Evolutionary conservation across 805 yeast species (phyloP), one percentile per base, ranked within the genome.

Genomic region (Sungouiella thailandica): DNA sequence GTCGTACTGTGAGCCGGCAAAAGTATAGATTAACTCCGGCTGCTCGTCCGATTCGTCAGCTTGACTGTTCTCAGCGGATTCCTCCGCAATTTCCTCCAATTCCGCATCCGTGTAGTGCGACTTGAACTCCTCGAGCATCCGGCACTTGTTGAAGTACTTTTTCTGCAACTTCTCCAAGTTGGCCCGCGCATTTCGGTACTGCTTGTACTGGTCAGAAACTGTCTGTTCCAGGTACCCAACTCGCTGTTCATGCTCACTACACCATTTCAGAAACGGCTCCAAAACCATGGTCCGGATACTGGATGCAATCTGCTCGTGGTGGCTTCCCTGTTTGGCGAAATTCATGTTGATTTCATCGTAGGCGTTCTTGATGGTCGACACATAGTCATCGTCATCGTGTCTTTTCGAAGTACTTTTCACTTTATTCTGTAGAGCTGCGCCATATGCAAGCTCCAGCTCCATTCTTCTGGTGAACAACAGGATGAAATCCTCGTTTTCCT

Each of bases 81-180:
- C 30, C 47, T 59, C 22, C 37, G 43, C 28, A 58, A 19, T 50
- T 25, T 66, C 59, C 17, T 40, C 40, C 23, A 65, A 45, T 33
- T 68, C 72, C 7, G 71, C 77, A 15, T 67, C 76, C 9, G 65
- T 52, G 36, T 64, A 64, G 28, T 67, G 68, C 1, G 70, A 57
- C 44, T 69, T 74, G 49, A 76, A 70, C 36, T 81, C 85, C 53
- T 85, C 95, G 34, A 83, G 65, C 39, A 76, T 61, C 32, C 94
- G 65, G 55, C 93, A 84, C 52, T 80, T 82, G 57, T 79, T 83
- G 67, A 82, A 84, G 55, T 86, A 86, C 36, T 71, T 72, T 55
- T 74, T 78, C 53, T 78, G 86, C 41, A 73, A 65, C 43, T 70
- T 68, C 28, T 76, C 83, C 33, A 80, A 76, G 23, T 58, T 55